Evolutionary conservation across 2,329 filamentous ascomycete species (phyloP), one percentile per base, ranked within the genome.

Genomic region (Bipolaris cookei): DNA sequence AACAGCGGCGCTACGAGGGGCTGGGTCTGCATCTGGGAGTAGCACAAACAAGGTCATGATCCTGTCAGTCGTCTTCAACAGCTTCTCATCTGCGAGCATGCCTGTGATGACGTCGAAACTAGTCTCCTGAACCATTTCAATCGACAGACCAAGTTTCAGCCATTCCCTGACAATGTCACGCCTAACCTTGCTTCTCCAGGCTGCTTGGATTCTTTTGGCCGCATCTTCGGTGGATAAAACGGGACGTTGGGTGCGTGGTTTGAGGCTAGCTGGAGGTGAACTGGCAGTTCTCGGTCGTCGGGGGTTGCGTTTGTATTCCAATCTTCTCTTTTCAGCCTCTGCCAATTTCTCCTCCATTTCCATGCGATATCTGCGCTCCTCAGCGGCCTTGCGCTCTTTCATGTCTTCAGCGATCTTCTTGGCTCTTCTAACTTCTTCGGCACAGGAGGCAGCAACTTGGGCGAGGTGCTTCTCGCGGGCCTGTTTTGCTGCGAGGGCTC

Each of bases 381-480:
- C 89, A 54, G 88, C 87, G 70, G 92, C 88, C 62, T 91, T 87
- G 74, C 89, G 89, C 78, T 91, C 89, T 76, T 91, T 92, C 80
- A 90, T 92, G 56, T 85, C 88, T 74, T 92, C 90, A 13, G 90
- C 90, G n/a, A 93, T 83, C 48, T 90, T 88, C 80, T 94, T 94
- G 50, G 90, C 90, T 62, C 90, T 84, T 71, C 90, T 88, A 14
- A 95, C 91, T 73, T 95, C 91, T 75, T 92, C 90, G 18, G 91
- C 91, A 71, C 91, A 94, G 58, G 86, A 84, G 46, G 90, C 89
- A 3, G 91, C 90, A 41, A 94, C 92, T 73, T 93, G 90, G 7
- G 90, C 90, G 16, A 95, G 78, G 66, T 93, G 91, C 66, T 89
- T 89, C 78, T 94, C 90, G 56, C 91, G 84, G 1, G 90, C 89